phyloP scores from a whole-genome alignment of 2,329 filamentous ascomycete species.

The Pseudogymnoascus sp. region DNA sequence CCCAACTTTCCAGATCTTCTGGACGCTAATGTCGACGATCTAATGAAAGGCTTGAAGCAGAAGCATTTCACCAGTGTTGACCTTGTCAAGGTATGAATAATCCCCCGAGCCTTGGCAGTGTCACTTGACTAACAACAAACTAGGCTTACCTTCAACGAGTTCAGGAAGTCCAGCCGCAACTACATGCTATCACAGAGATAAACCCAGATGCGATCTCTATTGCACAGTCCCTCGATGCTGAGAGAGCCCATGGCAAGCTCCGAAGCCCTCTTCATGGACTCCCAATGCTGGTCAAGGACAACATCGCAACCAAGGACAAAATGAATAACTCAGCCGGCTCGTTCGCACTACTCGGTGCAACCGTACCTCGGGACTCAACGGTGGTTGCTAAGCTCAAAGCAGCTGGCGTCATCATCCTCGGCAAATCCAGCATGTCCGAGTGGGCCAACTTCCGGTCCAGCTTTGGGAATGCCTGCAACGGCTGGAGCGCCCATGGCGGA shows the following conservation, averaged over 20 bases:
- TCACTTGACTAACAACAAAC: not conserved
- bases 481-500: slow-evolving; percentile 58
- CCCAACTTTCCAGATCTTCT: slow-evolving; percentile 34
- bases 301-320: slow-evolving; percentile 48
- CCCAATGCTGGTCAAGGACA: slow-evolving; percentile 53
- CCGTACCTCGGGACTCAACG: slow-evolving; percentile 19
- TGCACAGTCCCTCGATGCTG: slow-evolving; percentile 23
- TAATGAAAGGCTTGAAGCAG: slow-evolving; percentile 39
- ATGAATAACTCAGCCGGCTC: slow-evolving; percentile 40
- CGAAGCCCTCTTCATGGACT: slow-evolving; percentile 45
- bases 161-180: slow-evolving; percentile 18
- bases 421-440: slow-evolving; percentile 42
- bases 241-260: slow-evolving; percentile 21
- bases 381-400: slow-evolving; percentile 20
- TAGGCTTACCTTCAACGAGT: slow-evolving; percentile 23
- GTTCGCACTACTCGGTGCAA: slow-evolving; percentile 19
- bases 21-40: slow-evolving; percentile 43
- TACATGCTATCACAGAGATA: slow-evolving; percentile 24
- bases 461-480: slow-evolving; percentile 42
- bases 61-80: slow-evolving; percentile 49
- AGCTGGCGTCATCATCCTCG: slow-evolving; percentile 22
- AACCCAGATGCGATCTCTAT: slow-evolving; percentile 28
- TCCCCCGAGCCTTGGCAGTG: slow-evolving; percentile 36
- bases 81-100: slow-evolving; percentile 36
- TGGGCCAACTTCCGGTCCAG: slow-evolving; percentile 49